Evolutionary conservation across 2,329 filamentous ascomycete genomes (phyloP), one percentile per base, ranked within the genome.

Genomic region (Alternaria ethzedia): DNA sequence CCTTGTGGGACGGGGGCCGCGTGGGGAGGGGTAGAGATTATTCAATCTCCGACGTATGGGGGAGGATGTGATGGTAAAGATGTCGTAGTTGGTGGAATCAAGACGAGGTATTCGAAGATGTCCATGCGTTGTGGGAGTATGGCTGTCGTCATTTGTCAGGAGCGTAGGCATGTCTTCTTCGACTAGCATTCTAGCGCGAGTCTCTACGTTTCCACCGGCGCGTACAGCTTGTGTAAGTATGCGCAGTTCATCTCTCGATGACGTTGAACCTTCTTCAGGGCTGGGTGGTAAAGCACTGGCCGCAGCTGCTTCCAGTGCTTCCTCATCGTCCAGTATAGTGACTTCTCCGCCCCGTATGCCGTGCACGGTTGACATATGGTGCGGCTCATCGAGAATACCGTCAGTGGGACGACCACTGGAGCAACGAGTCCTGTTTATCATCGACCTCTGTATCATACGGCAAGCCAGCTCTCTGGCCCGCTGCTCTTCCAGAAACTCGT

Each of bases 351-450:
- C 44, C 10, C 44, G 44, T 45, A 23, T 45, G 5, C 15, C 15
- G 0, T n/a, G 6, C 15, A 41, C 32, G 0, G 5, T 5, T n/a
- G 32, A n/a, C 3, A n/a, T 1, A 41, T 41, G 4, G 4, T 1
- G 8, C 15, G 15, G 32, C 44, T 10, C 44, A 45, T 15, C 12
- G 7, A 12, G 20, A 13, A 45, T 13, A 3, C 44, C 20, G 11
- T 46, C 12, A 0, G 3, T 9, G 12, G 7, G 6, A 21, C 4
- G 0, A 1, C 5, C 6, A 15, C 6, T 2, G 12, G 9, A 21
- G 6, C 20, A 8, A 15, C 12, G 4, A 4, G 11, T 13, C 7
- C 20, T 46, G 17, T 23, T 23, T 7, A 23, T 13, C 13, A 20
- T 46, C 21, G 21, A 25, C 11, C 44, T 15, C 7, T 15, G 20